Conservation (phyloP, 2,329 filamentous ascomycete genomes). For the Colletotrichum caudatum region DNA sequence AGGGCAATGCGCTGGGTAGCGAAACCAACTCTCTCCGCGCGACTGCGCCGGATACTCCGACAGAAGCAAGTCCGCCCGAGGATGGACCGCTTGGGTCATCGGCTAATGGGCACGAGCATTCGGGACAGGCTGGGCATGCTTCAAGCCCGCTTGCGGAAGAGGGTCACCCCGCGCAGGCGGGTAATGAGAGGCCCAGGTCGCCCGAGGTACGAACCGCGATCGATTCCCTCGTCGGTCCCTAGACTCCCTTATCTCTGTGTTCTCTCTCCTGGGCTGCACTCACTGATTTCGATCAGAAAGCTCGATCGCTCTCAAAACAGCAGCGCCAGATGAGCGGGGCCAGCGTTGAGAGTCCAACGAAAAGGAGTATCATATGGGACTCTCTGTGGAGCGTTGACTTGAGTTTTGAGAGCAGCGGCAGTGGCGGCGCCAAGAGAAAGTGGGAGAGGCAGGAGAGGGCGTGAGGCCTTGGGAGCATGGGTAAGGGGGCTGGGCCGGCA, state of each 20-base stretch:
- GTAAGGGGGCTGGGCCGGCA: neutral
- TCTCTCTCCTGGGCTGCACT: conserved; percentile 44
- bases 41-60: conserved; percentile 57
- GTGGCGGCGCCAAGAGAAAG: conserved; percentile 27
- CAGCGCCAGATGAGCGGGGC: conserved; percentile 55
- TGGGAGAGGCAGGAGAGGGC: neutral
- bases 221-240: conserved; percentile 65
- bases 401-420: conserved; percentile 60
- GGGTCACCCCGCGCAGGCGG: conserved; percentile 32
- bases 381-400: conserved; percentile 72
- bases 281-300: conserved; percentile 49
- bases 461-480: neutral
- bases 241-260: conserved; percentile 7
- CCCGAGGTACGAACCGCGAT: conserved; percentile 66
- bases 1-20: conserved; percentile 66
- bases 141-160: conserved; percentile 26
- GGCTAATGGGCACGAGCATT: conserved; percentile 29
- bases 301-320: conserved; percentile 44
- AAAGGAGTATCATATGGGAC: conserved; percentile 71
- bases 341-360: conserved; percentile 55
- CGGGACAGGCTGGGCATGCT: conserved; percentile 13
- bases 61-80: conserved; percentile 57
- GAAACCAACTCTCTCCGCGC: conserved; percentile 70
- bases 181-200: conserved; percentile 37
- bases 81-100: conserved; percentile 44